Evolutionary conservation across 768 basidiomycete genomes (phyloP).

Genomic region (Lentinula sp.): DNA sequence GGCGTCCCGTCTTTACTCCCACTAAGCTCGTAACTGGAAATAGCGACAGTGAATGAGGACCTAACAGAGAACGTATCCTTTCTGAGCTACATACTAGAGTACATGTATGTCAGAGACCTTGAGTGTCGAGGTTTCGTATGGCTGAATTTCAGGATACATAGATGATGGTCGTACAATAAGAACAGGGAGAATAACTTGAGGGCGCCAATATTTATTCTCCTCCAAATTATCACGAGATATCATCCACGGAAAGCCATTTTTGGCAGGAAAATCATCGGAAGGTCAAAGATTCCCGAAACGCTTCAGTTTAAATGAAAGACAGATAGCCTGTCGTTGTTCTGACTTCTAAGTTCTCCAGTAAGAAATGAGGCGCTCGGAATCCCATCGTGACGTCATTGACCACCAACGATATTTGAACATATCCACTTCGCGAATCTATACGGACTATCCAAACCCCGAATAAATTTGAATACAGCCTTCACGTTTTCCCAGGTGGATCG

Average conservation of each 20-base stretch:
- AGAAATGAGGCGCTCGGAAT: not conserved
- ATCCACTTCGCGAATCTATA: too few species aligned
- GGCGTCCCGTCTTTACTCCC: conserved; percentile 75
- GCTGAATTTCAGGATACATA: conserved; percentile 68
- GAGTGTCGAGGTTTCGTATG: conserved; percentile 57
- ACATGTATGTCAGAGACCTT: conserved; percentile 72
- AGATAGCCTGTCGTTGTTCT: not conserved
- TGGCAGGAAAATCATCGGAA: not conserved
- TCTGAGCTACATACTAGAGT: conserved; percentile 48
- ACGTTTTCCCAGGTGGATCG: too few species aligned
- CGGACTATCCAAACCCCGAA: too few species aligned
- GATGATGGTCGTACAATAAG: not conserved
- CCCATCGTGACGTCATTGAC: not conserved
- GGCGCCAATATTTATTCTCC: not conserved
- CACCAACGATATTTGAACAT: not conserved
- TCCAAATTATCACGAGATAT: not conserved
- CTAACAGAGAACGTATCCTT: not conserved
- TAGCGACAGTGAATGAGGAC: not conserved
- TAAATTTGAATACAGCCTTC: too few species aligned
- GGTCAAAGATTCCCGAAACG: not conserved
- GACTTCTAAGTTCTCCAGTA: not conserved
- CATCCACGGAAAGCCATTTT: not conserved
- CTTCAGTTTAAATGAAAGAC: not conserved
- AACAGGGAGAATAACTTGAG: not conserved
- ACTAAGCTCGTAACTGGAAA: conserved; percentile 68